phyloP scores from a whole-genome alignment of 176 grass and related monocot species.

The Themeda triandra region DNA sequence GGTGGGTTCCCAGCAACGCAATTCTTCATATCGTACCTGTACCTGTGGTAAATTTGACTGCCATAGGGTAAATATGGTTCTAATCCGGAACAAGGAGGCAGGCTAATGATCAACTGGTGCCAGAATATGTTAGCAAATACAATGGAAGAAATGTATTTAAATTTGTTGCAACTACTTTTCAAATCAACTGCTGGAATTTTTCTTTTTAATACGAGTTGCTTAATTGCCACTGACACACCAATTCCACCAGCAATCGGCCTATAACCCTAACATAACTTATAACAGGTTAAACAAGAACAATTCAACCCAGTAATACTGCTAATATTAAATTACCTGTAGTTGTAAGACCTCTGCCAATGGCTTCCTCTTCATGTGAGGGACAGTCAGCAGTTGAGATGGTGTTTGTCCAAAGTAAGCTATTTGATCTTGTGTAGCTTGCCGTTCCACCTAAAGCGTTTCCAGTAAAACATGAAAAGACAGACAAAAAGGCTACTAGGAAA shows the following conservation, averaged over 20 bases:
- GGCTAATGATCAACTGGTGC: not conserved
- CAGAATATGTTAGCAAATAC: not conserved
- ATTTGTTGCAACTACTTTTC: not conserved
- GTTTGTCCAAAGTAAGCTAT: slow-evolving; percentile 99
- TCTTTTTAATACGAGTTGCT: slow-evolving; percentile 17
- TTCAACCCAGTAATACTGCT: slow-evolving; percentile 4
- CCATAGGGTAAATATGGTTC: not conserved
- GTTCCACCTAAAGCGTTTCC: slow-evolving; percentile 65
- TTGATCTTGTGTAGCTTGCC: slow-evolving; percentile 93
- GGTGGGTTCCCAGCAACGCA: not conserved
- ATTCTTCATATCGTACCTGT: not conserved
- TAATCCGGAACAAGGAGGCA: not conserved
- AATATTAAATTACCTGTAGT: slow-evolving; percentile 69
- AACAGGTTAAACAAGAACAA: not conserved
- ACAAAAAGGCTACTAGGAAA: slow-evolving; percentile 15
- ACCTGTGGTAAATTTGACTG: not conserved
- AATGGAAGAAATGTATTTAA: not conserved
- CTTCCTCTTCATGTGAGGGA: slow-evolving; percentile 80
- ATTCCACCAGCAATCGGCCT: slow-evolving; percentile 19
- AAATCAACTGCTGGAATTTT: not conserved
- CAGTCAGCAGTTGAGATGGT: slow-evolving; percentile 79
- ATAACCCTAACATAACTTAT: slow-evolving; percentile 18
- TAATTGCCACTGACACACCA: not conserved
- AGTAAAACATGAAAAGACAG: slow-evolving; percentile 39
- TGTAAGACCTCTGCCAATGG: slow-evolving; percentile 79